Base-by-base conservation (phyloP, 176 grass and related monocot genomes). In the Dactylis glomerata region DNA sequence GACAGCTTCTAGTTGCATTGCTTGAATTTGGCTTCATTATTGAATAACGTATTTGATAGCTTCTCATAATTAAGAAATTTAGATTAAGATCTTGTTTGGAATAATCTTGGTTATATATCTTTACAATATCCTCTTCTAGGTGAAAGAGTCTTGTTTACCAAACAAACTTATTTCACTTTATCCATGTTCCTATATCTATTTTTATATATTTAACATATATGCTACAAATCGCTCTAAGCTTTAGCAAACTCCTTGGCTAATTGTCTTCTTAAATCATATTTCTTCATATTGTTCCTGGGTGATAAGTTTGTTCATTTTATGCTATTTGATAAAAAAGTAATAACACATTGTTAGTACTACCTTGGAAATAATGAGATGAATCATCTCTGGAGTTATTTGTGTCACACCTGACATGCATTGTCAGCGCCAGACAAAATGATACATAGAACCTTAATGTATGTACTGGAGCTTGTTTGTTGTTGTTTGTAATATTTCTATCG, bases 11-110 rank as follows among this genome's bases (percentile, higher is more conserved):
- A 50, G 30, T 33, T 64, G 20, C 3, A 37, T 40, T 90, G 51
- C 36, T 73, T 5, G 3, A 73, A 52, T 72, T 40, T 82, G 7
- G 57, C 40, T 63, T 83, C 12, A 67, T 73, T 83, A 12, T 46
- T 83, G 30, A 83, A n/a, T 56, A 74, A 54, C 5, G 30, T 68
- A 47, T 69, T 81, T 76, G 33, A 51, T 78, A 90, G 34, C 16
- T 24, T 77, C 22, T 77, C 55, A 33, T 55, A 47, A 38, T 52
- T 78, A 31, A 23, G 56, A 3, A 33, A 6, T 62, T 12, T 36
- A 63, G 20, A 55, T 73, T 33, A 50, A 74, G 51, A 20, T 70
- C 63, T 73, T 82, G 11, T 54, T 68, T 63, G 82, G 30, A 49
- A 85, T 40, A 67, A 50, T 69, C 30, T 23, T 78, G 23, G 54